A percentile compares a stretch with the other conserved stretches of the same genome.
phyloP scores from a whole-genome alignment of 768 basidiomycete genomes.

The Solioccasus polychromus region DNA sequence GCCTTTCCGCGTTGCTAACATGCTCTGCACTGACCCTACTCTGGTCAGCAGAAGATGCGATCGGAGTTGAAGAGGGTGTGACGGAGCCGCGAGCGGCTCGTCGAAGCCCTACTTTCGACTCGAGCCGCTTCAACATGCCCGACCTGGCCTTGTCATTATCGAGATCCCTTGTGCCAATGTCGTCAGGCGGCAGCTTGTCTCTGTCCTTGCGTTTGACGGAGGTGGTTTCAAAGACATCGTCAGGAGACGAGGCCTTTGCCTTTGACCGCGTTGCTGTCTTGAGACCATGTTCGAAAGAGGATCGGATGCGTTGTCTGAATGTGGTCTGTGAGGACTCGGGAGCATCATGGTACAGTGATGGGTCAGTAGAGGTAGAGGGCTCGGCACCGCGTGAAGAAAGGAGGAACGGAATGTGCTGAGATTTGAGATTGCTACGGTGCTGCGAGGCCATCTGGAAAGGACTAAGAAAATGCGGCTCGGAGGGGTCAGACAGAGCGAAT shows the following conservation, averaged over 20 bases:
- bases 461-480: constrained; percentile 38
- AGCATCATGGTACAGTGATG: constrained; percentile 23
- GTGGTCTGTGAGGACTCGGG: constrained; percentile 47
- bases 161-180: constrained; percentile 22
- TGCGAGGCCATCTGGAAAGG: constrained; percentile 48
- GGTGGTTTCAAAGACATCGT: constrained; percentile 43
- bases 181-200: constrained; percentile 32
- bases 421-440: constrained; percentile 35
- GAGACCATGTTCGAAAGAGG: constrained; percentile 65
- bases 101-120: constrained; percentile 53
- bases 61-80: constrained; percentile 39
- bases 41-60: constrained; percentile 30
- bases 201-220: constrained; percentile 45
- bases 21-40: constrained; percentile 24
- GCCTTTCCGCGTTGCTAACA: constrained; percentile 35
- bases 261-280: constrained; percentile 62
- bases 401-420: constrained; percentile 32
- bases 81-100: constrained; percentile 39
- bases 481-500: constrained; percentile 38
- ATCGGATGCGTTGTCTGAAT: constrained; percentile 57
- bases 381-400: constrained; percentile 44
- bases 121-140: constrained; percentile 45
- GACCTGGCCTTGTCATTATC: constrained; percentile 42
- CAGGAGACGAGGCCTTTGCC: constrained; percentile 36
- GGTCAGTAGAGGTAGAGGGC: constrained; percentile 32